Evolutionary conservation across 495 filamentous ascomycete species (phyloP).

Genomic region (Lophiotrema nucula): DNA sequence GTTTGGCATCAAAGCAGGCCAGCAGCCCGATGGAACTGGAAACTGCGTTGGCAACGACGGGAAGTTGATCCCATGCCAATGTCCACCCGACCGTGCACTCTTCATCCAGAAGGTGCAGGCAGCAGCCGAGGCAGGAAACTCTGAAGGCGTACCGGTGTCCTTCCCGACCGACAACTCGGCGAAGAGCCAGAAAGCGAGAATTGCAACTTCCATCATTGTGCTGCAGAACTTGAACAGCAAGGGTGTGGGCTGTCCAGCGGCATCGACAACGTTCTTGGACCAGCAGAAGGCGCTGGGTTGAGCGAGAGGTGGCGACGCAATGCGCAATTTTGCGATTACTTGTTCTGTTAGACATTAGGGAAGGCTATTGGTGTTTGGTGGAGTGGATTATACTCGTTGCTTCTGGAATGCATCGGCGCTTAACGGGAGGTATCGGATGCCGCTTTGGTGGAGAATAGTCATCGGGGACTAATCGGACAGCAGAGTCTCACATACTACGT

Average conservation of each 20-base stretch:
- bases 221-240: constrained; percentile 15
- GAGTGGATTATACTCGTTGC: too few species aligned
- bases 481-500: too few species aligned
- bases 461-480: too few species aligned
- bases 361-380: too few species aligned
- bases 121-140: neutral
- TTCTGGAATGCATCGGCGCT: too few species aligned
- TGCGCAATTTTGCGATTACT: too few species aligned
- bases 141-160: neutral
- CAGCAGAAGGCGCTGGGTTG: constrained; percentile 8
- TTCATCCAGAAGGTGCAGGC: constrained; percentile 3
- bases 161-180: constrained; percentile 2
- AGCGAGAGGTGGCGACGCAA: too few species aligned
- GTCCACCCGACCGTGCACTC: constrained; percentile 3
- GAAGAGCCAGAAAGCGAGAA: neutral
- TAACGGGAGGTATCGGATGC: too few species aligned
- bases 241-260: constrained; percentile 15
- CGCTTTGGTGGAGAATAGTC: too few species aligned
- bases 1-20: constrained; percentile 8
- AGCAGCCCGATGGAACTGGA: constrained; percentile 10
- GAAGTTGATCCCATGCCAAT: constrained; percentile 4
- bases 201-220: constrained; percentile 3
- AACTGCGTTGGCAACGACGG: constrained; percentile 8
- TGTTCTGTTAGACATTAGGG: too few species aligned
- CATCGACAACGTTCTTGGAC: constrained; percentile 8